Percentiles rank a stretch among this genome's conserved stretches.
Conservation (phyloP, 139 green algal genomes). For the Diplosphaera chodatii region DNA sequence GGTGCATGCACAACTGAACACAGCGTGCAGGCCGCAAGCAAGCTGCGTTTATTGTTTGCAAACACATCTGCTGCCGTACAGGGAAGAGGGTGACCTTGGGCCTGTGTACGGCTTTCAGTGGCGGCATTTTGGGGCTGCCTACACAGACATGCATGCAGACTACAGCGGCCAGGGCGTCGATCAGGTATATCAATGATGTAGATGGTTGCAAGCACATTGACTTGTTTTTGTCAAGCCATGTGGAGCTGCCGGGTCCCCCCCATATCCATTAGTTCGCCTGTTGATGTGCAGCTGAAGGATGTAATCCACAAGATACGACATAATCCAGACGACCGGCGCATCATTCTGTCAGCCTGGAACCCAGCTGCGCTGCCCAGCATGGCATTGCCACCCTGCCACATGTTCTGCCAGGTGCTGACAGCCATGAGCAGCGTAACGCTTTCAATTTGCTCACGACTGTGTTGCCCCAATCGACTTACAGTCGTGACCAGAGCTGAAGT, state of each 20-base stretch:
- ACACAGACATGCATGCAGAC: conserved; percentile 93
- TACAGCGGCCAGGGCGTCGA: conserved; percentile 92
- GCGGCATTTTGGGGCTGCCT: conserved; percentile 96
- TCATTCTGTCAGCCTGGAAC: conserved; percentile 98
- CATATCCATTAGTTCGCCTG: not conserved
- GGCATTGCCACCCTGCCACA: conserved; percentile 98
- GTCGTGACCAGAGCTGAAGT: no score
- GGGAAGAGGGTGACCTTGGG: conserved; percentile 92
- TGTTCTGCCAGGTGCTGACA: conserved; percentile 85
- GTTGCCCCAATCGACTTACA: no score
- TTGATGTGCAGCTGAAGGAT: conserved; percentile 68
- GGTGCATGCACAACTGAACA: no score
- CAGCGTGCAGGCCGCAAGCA: no score
- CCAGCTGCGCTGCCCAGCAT: conserved; percentile 87
- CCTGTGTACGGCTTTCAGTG: conserved; percentile 99
- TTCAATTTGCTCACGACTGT: no score
- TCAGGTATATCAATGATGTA: conserved; percentile 44
- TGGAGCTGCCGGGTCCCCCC: not conserved
- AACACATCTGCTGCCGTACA: not conserved
- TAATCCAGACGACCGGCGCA: conserved; percentile 89
- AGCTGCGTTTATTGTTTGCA: not conserved
- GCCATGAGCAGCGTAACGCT: not conserved
- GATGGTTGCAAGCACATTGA: no score
- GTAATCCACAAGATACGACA: conserved; percentile 80
- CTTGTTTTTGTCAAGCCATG: no score